Percentiles rank a stretch among this genome's conserved stretches.
These are phyloP conservation scores for Xylaria digitata DNA, from an alignment of 2,329 filamentous ascomycete genomes.

Conservation along the genomic window DNA sequence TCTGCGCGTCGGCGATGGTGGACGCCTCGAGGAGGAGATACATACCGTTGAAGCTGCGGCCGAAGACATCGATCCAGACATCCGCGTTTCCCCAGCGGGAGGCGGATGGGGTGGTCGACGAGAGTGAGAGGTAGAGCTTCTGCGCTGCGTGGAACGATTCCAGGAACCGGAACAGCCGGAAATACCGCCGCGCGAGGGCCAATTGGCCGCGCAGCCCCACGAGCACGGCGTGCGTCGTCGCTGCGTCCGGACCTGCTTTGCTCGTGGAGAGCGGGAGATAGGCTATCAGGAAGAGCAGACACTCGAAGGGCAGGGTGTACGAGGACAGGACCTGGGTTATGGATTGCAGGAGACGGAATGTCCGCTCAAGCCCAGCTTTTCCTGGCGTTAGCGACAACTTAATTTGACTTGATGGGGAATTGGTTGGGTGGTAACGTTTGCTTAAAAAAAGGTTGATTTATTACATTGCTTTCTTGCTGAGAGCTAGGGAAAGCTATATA, in stretches of 20 bases:
- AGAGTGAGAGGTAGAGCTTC: constrained; percentile 51
- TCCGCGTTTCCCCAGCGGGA: not conserved
- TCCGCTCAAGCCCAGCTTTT: constrained; percentile 69
- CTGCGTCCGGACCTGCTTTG: constrained; percentile 23
- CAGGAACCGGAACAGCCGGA: constrained; percentile 76
- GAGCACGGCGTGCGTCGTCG: constrained; percentile 50
- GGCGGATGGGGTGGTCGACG: constrained; percentile 1
- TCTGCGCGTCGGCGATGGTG: constrained; percentile 67
- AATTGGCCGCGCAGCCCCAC: constrained; percentile 55
- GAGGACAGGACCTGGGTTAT: constrained; percentile 60
- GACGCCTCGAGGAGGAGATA: constrained; percentile 73
- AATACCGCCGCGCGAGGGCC: constrained; percentile 67
- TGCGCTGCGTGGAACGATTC: constrained; percentile 67
- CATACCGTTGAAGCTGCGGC: constrained; percentile 70
- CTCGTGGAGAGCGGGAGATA: constrained; percentile 15
- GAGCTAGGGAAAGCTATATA: no score
- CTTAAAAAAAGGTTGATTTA: no score
- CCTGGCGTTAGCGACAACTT: not conserved
- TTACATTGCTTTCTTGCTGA: no score
- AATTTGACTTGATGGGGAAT: not conserved
- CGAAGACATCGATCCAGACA: constrained; percentile 64
- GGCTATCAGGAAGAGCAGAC: constrained; percentile 47
- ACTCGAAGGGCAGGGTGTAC: constrained; percentile 56
- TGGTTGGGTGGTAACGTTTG: not conserved
- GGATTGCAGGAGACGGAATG: constrained; percentile 68